These are phyloP conservation scores for Yamagishiella unicocca DNA, from an alignment of 139 green algal species.

Conservation along the genomic window DNA sequence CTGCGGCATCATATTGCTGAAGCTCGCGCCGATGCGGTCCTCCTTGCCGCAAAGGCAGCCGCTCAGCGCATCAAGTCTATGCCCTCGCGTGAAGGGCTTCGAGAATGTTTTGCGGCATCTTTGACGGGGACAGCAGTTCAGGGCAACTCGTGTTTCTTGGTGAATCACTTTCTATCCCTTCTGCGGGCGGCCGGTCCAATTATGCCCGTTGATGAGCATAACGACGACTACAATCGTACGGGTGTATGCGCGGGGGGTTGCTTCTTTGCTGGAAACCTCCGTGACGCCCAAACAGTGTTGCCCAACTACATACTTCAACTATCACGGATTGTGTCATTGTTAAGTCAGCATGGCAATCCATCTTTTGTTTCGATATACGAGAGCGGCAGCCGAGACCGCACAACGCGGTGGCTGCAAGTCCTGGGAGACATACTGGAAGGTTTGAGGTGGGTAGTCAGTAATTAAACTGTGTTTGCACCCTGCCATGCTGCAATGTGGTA, in stretches of 20 bases:
- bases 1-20: not conserved
- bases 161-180: not conserved
- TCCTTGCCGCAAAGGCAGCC: not conserved
- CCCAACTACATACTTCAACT: constrained; percentile 25
- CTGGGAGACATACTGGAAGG: constrained; percentile 9
- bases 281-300: constrained; percentile 17
- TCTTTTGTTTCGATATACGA: constrained; percentile 36
- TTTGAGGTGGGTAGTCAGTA: not conserved
- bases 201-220: not conserved
- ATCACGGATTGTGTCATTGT: not conserved
- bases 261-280: constrained; percentile 24
- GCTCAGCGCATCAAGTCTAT: not conserved
- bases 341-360: not conserved
- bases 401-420: constrained; percentile 20
- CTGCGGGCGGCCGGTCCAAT: not conserved
- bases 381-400: constrained; percentile 27
- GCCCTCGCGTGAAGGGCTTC: not conserved
- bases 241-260: constrained; percentile 19
- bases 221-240: not conserved
- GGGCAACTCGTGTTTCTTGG: no score
- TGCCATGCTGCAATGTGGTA: no score
- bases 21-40: not conserved
- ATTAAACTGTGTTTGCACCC: no score
- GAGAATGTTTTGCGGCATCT: not conserved
- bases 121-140: no score